Base-by-base conservation (phyloP, 768 basidiomycete genomes). In the Pisolithus sp. region DNA sequence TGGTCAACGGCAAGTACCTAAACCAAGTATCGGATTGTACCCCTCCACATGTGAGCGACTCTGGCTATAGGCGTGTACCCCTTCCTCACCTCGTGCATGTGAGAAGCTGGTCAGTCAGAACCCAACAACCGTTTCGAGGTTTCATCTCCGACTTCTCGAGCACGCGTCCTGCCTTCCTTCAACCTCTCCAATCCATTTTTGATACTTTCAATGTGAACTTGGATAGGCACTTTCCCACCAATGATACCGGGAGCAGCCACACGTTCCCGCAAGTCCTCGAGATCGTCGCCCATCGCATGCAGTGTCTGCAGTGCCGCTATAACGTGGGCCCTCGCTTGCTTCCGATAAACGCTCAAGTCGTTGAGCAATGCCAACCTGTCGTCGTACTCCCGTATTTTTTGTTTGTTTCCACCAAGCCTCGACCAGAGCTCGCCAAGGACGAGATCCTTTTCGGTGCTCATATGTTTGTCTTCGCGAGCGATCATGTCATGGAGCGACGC, bases 151-250 rank as follows among this genome's bases (percentile, higher is more conserved):
- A 75, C 56, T 56, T 66, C 69, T 59, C 69, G 75, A 12, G 81
- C 80, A 45, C 75, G 73, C 21, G 71, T 61, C 53, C 85, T 74
- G 5, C 80, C 76, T 60, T 82, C 80, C 60, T 75, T 78, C 21
- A 68, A 31, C 49, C 76, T 75, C 55, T 84, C 77, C 58, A 89
- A 57, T 7, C 88, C 86, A 36, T 59, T 72, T 61, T 70, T 70
- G 57, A 91, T 87, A 53, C 82, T 87, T 69, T 78, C 78, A 67
- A 90, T 81, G 58, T 90, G 87, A 20, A 89, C 86, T 52, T 85
- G 82, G 4, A 85, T 70, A 4, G 87, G 85, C 15, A 89, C 72
- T 39, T 68, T 70, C n/a, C 77, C 66, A 5, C 79, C 81, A 10
- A 78, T 63, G 5, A 90, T 66, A 46, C 81, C 80, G 1, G 89